Evolutionary conservation across 179 eudicot genomes (phyloP), one percentile per base, ranked within the genome.

Genomic region (Amaranthus tricolor): DNA sequence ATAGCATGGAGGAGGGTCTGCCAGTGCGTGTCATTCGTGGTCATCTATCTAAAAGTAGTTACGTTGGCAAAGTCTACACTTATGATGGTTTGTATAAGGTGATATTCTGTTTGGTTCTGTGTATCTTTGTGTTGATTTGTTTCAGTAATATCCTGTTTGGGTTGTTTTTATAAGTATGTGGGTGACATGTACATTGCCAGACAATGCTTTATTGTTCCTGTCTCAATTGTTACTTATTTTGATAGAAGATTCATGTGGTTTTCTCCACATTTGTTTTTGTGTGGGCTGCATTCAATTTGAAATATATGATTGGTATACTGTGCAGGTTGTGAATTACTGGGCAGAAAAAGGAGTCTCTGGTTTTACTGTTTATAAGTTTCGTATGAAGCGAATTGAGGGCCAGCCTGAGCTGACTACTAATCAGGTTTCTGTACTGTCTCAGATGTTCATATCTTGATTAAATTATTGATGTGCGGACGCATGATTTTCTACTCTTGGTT

Each of bases 11-110:
- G 75, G 84, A 86, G 47, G 45, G 68, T 17, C 77, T 86, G 54
- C 96, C 98, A 24, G 91, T 94, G 53, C 83, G 98, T 70, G 97
- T 94, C 56, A 63, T 86, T 14, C 94, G 98, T 62, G 97, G 97
- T 47, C 97, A 89, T 85, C 77, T 67, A 73, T 90, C 88, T 47
- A 74, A 77, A 76, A 85, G 62, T 70, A 92, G 96, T 62, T 92
- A 90, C 79, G 97, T 85, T 6, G 93, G 97, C n/a, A 92, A 86
- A 79, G 94, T 94, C 49, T 94, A 94, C 82, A 94, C 97, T 0
- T 94, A 94, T 72, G 98, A 94, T 89, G 98, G 98, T 69, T 76
- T 94, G 60, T 94, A 94, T 62, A 82, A 89, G 92, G 98, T 94
- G 85, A 43, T 7, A 50, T 45, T 47, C 64, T 62, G 21, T 31